phyloP scores from a whole-genome alignment of 78 protist genomes.

The Mastigamoeba balamuthi region DNA sequence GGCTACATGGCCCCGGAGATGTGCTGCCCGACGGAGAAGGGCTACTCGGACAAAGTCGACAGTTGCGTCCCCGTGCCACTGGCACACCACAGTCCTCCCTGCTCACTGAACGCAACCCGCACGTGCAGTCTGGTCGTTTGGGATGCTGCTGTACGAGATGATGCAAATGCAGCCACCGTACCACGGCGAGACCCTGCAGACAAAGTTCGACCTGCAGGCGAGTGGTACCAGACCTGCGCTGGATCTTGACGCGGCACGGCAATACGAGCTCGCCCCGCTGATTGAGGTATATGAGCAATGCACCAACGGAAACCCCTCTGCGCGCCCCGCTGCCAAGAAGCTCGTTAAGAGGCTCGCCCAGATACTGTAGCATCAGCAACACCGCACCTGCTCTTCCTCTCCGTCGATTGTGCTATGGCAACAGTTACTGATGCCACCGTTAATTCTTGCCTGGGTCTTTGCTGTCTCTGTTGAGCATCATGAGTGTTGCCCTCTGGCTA shows the following conservation, averaged over 20 bases:
- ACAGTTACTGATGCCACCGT: too few species aligned
- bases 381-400: too few species aligned
- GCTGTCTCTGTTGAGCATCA: too few species aligned
- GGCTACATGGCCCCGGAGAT: neutral
- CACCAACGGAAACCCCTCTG: neutral
- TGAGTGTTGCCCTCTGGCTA: too few species aligned
- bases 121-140: neutral
- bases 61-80: neutral
- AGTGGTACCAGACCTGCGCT: neutral
- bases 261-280: neutral
- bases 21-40: neutral
- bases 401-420: too few species aligned
- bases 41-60: neutral
- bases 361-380: too few species aligned
- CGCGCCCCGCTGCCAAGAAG: neutral
- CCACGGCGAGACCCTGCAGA: too few species aligned
- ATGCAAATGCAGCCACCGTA: neutral
- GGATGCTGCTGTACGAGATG: neutral
- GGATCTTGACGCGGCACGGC: neutral
- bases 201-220: too few species aligned
- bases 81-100: too few species aligned
- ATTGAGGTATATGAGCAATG: neutral
- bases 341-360: neutral
- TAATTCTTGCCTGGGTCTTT: too few species aligned
- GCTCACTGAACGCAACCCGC: too few species aligned